Base-by-base conservation (phyloP, 192 early-diverging fungal species). In the Podila epicladia region DNA sequence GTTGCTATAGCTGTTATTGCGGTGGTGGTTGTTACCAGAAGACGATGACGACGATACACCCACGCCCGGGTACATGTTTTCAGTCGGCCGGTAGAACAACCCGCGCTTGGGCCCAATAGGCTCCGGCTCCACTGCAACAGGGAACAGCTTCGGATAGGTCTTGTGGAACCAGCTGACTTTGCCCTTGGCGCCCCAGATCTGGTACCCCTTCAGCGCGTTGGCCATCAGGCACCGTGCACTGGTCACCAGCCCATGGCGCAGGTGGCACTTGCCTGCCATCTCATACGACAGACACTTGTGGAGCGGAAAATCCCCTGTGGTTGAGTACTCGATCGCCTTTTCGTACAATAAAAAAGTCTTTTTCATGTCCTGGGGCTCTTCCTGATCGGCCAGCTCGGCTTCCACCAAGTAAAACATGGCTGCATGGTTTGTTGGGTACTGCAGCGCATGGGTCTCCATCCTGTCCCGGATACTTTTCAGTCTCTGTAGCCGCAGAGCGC, bases 351-450 rank as follows among this genome's bases (percentile, higher is more conserved):
- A 61, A 20, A 80, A 49, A 0, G 66, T 65, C 26, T 69, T 41
- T n/a, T 58, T 79, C 65, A 66, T 58, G 26, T 58, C 37, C 22
- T 60, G 20, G 37, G 2, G 3, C 45, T 61, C 45, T 59, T 60
- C 50, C 29, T 80, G 77, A 22, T 80, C 77, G 1, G 71, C 71
- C 45, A 80, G 65, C 62, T 80, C 77, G 9, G 77, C 77, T 28
- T 80, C 77, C 7, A 80, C 33, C 5, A 80, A 65, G 41, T 80
- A 80, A 45, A 58, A 73, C 77, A 80, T 80, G 62, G 77, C 65
- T 0, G 77, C 77, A 26, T 80, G 77, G 67, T 80, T 80, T 2
- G 77, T 80, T 13, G 77, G 66, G 51, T 51, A 80, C 35, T 73
- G 72, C 38, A 65, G 24, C 2, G 71, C 77, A 7, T 60, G 50